Evolutionary conservation across 495 filamentous ascomycete genomes (phyloP).

Genomic region (Corynascus novoguineensis): DNA sequence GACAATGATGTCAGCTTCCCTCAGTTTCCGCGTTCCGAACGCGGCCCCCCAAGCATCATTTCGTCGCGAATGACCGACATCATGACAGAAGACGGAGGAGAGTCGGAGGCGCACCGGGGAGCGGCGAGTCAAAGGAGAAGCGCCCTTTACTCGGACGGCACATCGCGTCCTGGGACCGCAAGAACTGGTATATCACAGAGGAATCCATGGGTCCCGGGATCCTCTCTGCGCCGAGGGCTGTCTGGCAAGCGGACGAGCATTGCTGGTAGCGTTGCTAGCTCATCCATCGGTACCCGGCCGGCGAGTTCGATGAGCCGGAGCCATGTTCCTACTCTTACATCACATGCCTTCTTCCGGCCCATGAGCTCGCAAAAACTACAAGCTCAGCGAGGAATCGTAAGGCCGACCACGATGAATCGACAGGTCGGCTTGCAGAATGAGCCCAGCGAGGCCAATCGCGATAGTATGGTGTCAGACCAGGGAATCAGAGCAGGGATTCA

Average conservation of each 20-base stretch:
- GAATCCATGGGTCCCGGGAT: constrained; percentile 44
- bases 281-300: constrained; percentile 48
- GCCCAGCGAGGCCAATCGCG: constrained; percentile 34
- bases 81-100: constrained; percentile 50
- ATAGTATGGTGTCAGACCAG: constrained; percentile 46
- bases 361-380: constrained; percentile 96
- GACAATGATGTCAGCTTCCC: constrained; percentile 38
- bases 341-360: constrained; percentile 87
- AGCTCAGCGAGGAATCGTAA: constrained; percentile 66
- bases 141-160: constrained; percentile 39
- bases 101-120: constrained; percentile 32
- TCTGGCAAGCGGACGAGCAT: constrained; percentile 39
- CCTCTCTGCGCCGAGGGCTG: constrained; percentile 42
- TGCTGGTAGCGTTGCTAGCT: constrained; percentile 39
- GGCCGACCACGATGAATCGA: constrained; percentile 36
- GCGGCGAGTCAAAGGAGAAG: constrained; percentile 34
- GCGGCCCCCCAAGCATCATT: constrained; percentile 58
- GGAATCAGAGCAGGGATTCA: constrained; percentile 30
- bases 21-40: constrained; percentile 33
- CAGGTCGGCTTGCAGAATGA: constrained; percentile 33
- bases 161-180: constrained; percentile 45
- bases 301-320: constrained; percentile 66
- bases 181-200: constrained; percentile 48
- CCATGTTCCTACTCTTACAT: constrained; percentile 84
- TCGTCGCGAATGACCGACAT: constrained; percentile 84